These are phyloP conservation scores for Tolypocladium sp. DNA, from an alignment of 2,329 filamentous ascomycete genomes.

Conservation along the genomic window DNA sequence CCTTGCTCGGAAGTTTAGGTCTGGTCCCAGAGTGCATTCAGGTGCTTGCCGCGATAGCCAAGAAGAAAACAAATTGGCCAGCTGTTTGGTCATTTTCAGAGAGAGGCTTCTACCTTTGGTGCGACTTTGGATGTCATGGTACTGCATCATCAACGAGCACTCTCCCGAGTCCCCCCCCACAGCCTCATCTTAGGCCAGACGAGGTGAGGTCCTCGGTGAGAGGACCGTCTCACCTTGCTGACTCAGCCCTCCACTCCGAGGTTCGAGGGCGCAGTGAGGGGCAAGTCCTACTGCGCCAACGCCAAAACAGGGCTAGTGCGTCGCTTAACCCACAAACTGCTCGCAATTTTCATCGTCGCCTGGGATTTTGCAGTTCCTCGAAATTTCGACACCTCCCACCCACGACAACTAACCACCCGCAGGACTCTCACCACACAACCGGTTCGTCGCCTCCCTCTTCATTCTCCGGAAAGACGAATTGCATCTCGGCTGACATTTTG, in stretches of 20 bases:
- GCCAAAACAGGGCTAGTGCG: constrained; percentile 14
- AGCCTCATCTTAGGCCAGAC: not conserved
- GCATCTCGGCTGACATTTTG: not conserved
- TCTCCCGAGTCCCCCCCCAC: not conserved
- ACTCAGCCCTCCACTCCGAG: not conserved
- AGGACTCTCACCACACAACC: constrained; percentile 25
- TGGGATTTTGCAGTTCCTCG: constrained; percentile 11
- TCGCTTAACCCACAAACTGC: constrained; percentile 30
- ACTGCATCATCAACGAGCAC: not conserved
- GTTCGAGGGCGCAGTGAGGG: constrained; percentile 10
- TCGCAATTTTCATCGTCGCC: constrained; percentile 26
- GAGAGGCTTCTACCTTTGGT: too few relatives aligned
- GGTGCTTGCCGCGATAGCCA: not conserved
- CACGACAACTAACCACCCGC: constrained; percentile 26
- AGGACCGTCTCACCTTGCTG: constrained; percentile 1
- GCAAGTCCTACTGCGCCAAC: constrained; percentile 18
- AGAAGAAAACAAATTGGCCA: not conserved
- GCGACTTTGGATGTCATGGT: not conserved
- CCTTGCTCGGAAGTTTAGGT: not conserved
- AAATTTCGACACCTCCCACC: constrained; percentile 20
- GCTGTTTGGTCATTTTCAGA: not conserved
- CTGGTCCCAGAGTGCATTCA: not conserved
- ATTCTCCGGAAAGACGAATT: not conserved
- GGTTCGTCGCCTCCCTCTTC: constrained; percentile 19
- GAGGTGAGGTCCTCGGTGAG: not conserved